Percentiles rank a stretch among this genome's conserved stretches.
Conservation (phyloP, 73 alveolate species). For the Uronychia setigera region DNA sequence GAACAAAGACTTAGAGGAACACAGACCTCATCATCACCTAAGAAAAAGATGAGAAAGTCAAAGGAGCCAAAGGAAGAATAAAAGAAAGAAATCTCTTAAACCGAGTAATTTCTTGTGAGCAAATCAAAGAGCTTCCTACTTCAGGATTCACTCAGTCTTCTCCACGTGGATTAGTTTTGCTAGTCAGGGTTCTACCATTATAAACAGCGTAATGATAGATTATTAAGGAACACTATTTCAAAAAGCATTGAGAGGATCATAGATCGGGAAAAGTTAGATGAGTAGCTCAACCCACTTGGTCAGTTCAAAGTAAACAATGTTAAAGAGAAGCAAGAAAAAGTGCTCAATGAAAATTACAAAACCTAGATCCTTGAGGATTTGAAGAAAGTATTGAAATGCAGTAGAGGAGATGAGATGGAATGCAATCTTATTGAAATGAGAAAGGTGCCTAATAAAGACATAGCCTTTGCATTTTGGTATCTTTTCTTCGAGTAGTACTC, state of each 20-base stretch:
- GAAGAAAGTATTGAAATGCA: background rate
- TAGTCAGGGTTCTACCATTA: background rate
- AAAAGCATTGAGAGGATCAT: background rate
- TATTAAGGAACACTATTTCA: background rate
- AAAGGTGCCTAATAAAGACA: conserved; percentile 1
- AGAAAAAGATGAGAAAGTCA: background rate
- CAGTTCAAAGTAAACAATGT: background rate
- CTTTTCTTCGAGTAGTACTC: background rate
- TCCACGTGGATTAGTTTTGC: background rate
- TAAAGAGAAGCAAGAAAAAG: background rate
- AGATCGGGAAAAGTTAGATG: background rate
- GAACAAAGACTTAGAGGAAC: background rate
- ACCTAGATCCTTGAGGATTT: background rate
- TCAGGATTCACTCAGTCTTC: background rate
- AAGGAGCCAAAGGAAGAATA: background rate
- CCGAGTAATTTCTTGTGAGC: background rate
- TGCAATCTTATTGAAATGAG: background rate
- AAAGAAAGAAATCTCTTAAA: background rate
- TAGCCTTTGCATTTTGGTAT: background rate
- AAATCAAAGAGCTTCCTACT: background rate
- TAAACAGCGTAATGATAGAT: background rate
- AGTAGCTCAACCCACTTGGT: background rate
- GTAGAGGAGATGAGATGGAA: background rate
- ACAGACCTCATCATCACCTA: background rate
- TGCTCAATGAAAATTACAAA: background rate